phyloP scores from a whole-genome alignment of 2,329 filamentous ascomycete species.

The Aspergillus brunneoviolaceus region DNA sequence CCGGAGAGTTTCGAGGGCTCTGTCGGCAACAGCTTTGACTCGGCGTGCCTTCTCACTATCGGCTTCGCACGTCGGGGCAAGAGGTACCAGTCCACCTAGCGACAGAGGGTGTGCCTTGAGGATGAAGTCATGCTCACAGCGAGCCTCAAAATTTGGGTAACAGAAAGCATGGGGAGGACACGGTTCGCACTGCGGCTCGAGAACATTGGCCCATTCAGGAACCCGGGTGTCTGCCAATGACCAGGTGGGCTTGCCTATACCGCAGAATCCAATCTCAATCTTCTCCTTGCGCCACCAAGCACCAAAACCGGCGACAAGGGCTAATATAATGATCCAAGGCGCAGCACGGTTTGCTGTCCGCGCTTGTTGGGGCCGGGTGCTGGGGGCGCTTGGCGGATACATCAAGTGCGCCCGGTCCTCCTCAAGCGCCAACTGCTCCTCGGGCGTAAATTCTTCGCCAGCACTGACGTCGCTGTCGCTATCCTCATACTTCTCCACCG shows the following conservation, averaged over 20 bases:
- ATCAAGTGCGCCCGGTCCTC: conserved; percentile 60
- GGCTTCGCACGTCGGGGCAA: conserved; percentile 89
- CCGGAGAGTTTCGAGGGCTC: conserved; percentile 80
- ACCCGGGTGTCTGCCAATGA: conserved; percentile 62
- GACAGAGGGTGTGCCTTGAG: conserved; percentile 81
- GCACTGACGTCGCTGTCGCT: conserved; percentile 58
- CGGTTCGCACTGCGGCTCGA: conserved; percentile 80
- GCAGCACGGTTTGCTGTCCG: conserved; percentile 58
- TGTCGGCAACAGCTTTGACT: conserved; percentile 83
- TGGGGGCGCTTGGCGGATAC: conserved; percentile 23
- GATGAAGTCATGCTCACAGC: conserved; percentile 85
- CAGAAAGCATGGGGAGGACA: conserved; percentile 91
- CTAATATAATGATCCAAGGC: conserved; percentile 68
- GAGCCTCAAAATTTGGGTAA: conserved; percentile 71
- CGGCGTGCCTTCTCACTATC: conserved; percentile 89
- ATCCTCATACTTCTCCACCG: conserved; percentile 38
- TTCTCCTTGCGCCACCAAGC: conserved; percentile 93
- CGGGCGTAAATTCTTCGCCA: conserved; percentile 91
- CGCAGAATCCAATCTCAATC: conserved; percentile 92
- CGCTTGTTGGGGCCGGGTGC: conserved; percentile 34
- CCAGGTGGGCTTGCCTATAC: conserved; percentile 67
- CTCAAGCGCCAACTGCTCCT: conserved; percentile 80
- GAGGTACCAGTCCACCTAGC: conserved; percentile 73
- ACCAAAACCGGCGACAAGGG: conserved; percentile 69
- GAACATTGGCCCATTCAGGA: conserved; percentile 68